Percentiles rank a stretch among this genome's conserved stretches.
Conservation (phyloP, 192 early-diverging fungal species). For the Linnemannia elongata region DNA sequence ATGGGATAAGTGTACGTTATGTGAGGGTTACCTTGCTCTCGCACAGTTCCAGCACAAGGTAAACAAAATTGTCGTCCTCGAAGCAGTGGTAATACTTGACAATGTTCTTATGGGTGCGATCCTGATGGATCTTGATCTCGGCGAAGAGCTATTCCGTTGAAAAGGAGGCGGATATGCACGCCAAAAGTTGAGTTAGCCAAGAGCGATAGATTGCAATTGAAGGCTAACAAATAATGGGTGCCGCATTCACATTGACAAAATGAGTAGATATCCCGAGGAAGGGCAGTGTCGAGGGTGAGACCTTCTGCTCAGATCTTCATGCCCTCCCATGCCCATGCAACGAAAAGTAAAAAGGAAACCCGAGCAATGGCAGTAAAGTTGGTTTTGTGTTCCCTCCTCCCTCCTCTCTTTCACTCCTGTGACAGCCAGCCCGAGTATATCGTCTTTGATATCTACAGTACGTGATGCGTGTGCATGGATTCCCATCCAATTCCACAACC, state of each 20-base stretch:
- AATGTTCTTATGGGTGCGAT: constrained; percentile 81
- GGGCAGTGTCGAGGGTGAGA: background rate
- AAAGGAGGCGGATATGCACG: background rate
- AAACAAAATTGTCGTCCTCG: constrained; percentile 90
- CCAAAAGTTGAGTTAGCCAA: background rate
- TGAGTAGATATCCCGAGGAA: background rate
- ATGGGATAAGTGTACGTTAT: background rate
- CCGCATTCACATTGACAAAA: background rate
- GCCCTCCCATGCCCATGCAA: background rate
- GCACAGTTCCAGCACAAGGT: constrained; percentile 94
- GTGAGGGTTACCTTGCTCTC: constrained; percentile 73
- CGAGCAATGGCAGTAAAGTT: background rate
- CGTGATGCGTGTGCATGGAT: background rate
- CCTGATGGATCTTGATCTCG: constrained; percentile 86
- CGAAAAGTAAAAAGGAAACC: background rate
- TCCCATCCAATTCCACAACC: background rate
- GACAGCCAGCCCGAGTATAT: background rate
- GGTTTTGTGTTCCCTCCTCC: background rate
- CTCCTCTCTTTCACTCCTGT: background rate
- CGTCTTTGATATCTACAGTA: background rate
- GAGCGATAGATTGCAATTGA: background rate
- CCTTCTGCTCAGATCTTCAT: background rate
- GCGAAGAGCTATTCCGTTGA: constrained; percentile 65
- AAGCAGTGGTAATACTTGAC: constrained; percentile 86
- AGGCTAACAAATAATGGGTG: background rate